Evolutionary conservation across 2,329 filamentous ascomycete genomes (phyloP).

Genomic region (Verticillium longisporum): DNA sequence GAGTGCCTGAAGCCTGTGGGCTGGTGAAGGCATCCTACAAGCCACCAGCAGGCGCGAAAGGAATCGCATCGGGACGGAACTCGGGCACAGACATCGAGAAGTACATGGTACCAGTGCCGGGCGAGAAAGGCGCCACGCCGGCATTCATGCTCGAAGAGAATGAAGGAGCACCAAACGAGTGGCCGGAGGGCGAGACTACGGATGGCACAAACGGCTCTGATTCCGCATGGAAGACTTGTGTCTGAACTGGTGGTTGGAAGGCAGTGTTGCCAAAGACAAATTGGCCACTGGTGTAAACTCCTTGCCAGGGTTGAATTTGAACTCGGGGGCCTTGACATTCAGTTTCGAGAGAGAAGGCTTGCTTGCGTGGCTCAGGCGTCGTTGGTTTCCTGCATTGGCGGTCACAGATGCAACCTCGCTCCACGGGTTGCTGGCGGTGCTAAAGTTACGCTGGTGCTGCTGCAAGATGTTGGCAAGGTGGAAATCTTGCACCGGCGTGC

Average conservation of each 20-base stretch:
- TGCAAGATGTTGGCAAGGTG: constrained; percentile 34
- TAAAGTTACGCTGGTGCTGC: constrained; percentile 48
- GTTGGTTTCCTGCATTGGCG: constrained; percentile 22
- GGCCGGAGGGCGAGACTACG: constrained; percentile 23
- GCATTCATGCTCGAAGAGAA: constrained; percentile 42
- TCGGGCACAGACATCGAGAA: constrained; percentile 61
- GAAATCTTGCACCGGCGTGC: constrained; percentile 51
- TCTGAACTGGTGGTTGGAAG: constrained; percentile 47
- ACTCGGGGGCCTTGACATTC: constrained; percentile 85
- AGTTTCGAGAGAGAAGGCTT: constrained; percentile 70
- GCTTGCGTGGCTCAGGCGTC: constrained; percentile 53
- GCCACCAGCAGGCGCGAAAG: constrained; percentile 59
- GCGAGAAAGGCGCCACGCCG: constrained; percentile 61
- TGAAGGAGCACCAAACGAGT: constrained; percentile 31
- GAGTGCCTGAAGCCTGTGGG: constrained; percentile 34
- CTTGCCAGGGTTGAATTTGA: constrained; percentile 63
- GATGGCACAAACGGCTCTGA: constrained; percentile 23
- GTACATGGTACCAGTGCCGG: constrained; percentile 57
- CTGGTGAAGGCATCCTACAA: constrained; percentile 41
- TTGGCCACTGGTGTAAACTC: constrained; percentile 39
- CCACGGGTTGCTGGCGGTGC: constrained; percentile 58
- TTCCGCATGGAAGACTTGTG: constrained; percentile 17
- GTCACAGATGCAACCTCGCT: constrained; percentile 38
- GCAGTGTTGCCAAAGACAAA: constrained; percentile 41
- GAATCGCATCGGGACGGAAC: constrained; percentile 70